A percentile compares a stretch with the other conserved stretches of the same genome.
Conservation (phyloP, 176 grass and related monocot species). For the Bromus sterilis region DNA sequence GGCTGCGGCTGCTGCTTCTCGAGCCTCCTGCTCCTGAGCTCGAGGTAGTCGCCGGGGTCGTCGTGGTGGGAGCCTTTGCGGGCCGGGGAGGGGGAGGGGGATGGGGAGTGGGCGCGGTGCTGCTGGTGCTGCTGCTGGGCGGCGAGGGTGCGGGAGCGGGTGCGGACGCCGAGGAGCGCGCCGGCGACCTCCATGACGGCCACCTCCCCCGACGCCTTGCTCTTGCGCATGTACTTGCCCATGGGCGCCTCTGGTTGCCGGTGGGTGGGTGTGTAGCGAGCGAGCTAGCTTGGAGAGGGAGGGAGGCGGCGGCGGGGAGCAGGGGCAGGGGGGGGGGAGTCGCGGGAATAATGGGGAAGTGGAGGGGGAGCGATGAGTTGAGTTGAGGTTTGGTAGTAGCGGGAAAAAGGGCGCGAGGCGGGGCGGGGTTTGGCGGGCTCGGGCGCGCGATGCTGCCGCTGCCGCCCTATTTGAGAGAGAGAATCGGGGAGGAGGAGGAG, state of each 20-base stretch:
- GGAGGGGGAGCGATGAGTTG: not conserved
- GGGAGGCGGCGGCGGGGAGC: too few relatives aligned
- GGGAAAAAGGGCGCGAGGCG: constrained; percentile 35
- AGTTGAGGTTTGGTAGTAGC: constrained; percentile 5
- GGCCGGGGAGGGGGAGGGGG: constrained; percentile 27
- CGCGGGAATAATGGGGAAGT: constrained; percentile 50
- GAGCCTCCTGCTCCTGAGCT: constrained; percentile 78
- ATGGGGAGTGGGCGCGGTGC: constrained; percentile 54
- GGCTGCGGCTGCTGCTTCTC: constrained; percentile 41
- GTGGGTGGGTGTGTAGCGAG: not conserved
- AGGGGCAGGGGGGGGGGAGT: not conserved
- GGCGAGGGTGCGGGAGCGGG: constrained; percentile 67
- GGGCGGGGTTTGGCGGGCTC: not conserved
- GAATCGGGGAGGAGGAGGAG: not conserved
- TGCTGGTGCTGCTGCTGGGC: constrained; percentile 54
- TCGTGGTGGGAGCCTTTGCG: constrained; percentile 12
- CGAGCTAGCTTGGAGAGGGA: not conserved
- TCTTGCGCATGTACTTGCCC: constrained; percentile 93
- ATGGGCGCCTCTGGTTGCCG: constrained; percentile 14
- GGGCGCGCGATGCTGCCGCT: not conserved
- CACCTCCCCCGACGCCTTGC: constrained; percentile 75
- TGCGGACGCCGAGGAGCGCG: constrained; percentile 67
- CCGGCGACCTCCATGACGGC: constrained; percentile 74
- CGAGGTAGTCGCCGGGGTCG: constrained; percentile 38
- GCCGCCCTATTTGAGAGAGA: not conserved